Base-by-base conservation (phyloP, 2,329 filamentous ascomycete genomes). In the Stenocarpella maydis region DNA sequence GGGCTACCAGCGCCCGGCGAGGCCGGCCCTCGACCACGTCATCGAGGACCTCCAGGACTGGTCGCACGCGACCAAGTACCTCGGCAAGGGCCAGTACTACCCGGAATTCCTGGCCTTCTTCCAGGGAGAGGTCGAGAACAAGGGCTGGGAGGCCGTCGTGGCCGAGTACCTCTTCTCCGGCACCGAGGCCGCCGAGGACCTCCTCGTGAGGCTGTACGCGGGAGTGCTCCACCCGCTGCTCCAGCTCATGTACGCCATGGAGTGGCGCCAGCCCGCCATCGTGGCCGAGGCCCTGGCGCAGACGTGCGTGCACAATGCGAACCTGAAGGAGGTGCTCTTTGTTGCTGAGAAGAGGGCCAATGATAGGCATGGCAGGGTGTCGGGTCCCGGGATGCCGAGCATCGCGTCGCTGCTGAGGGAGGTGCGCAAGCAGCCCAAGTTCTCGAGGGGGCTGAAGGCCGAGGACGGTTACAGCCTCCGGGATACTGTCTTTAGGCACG, bases 171-270 rank as follows among this genome's bases (percentile, higher is more conserved):
- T 97, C 0, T 93, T 97, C 76, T 83, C 86, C 3, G 87, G 86
- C 2, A 87, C 90, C 67, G 85, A 89, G 52, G 81, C 85, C 52
- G 89, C 91, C 5, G 88, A 94, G 47, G 89, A 90, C 71, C 82
- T 97, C 83, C 80, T 95, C 3, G 83, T 84, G 2, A 85, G 94
- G 21, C 81, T 95, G 26, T 43, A 71, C 58, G 66, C 73, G 86
- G 90, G 92, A 0, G 86, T 95, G 72, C 74, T 94, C 2, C 93
- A 97, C 76, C 93, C 94, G 2, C 81, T 96, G 19, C 95, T 97
- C 72, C 93, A 97, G 77, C 85, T 97, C 24, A 92, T 94, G 60
- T 97, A 94, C 76, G 94, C 92, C 5, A 77, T 97, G 43, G 94
- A 97, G 77, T 97, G 94, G 82, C 78, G 86, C 12, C 93, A 97